These are phyloP conservation scores for Nidularia sp. DNA, from an alignment of 768 basidiomycete species.

Conservation along the genomic window DNA sequence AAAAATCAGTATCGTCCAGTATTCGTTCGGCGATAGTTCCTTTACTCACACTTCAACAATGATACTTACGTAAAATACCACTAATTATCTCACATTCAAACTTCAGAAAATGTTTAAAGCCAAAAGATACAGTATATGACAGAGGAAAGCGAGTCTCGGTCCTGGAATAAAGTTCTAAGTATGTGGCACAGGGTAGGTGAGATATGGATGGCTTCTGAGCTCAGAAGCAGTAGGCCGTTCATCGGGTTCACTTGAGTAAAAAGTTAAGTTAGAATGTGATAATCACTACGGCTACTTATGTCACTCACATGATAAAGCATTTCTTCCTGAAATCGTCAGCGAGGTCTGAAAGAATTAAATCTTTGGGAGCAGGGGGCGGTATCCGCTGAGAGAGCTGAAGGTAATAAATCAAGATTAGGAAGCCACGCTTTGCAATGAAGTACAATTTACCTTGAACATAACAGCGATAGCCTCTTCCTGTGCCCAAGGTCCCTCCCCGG, in stretches of 20 bases:
- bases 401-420: conserved; percentile 28
- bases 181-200: conserved; percentile 42
- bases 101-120: no score
- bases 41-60: no score
- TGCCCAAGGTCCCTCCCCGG: conserved; percentile 92
- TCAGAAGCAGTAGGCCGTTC: conserved; percentile 79
- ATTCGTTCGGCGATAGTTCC: no score
- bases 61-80: no score
- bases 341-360: conserved; percentile 67
- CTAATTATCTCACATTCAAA: no score
- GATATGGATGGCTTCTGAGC: conserved; percentile 76
- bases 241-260: conserved; percentile 62
- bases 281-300: not conserved
- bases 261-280: no score
- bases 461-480: conserved; percentile 88
- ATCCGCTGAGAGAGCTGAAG: conserved; percentile 73
- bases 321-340: conserved; percentile 84
- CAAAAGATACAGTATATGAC: no score
- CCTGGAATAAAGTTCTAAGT: no score
- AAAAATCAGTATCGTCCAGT: no score
- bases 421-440: not conserved
- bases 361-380: conserved; percentile 86
- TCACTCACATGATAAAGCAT: conserved; percentile 83
- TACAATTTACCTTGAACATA: conserved; percentile 78
- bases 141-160: no score